These are phyloP conservation scores for Pseudogymnoascus sp. DNA, from an alignment of 2,329 filamentous ascomycete species.

Conservation along the genomic window DNA sequence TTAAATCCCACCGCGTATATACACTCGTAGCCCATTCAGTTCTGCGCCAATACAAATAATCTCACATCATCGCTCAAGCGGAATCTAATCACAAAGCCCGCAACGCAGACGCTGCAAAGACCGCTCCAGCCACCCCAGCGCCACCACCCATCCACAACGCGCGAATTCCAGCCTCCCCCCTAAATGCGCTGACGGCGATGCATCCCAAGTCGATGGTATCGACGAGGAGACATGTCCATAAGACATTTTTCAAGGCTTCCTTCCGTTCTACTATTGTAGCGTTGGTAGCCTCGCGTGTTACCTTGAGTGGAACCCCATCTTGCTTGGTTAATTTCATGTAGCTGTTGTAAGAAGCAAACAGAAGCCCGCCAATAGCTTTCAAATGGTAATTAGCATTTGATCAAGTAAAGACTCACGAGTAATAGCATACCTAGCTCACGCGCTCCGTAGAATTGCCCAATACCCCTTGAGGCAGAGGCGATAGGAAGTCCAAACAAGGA, in stretches of 20 bases:
- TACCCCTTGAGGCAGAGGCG: neutral
- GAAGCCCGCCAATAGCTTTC: neutral
- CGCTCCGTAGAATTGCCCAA: neutral
- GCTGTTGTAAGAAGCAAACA: neutral
- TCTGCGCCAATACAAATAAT: neutral
- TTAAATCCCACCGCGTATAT: neutral
- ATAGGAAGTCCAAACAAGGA: neutral
- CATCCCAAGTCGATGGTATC: neutral
- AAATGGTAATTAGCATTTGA: neutral
- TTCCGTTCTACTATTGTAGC: neutral
- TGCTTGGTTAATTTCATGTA: neutral
- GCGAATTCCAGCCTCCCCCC: neutral
- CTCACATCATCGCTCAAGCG: neutral
- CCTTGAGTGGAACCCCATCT: neutral
- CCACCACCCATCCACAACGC: neutral
- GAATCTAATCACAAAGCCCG: neutral
- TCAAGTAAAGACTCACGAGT: neutral
- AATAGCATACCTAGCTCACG: neutral
- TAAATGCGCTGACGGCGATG: neutral
- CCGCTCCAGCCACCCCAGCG: neutral
- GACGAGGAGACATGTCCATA: neutral
- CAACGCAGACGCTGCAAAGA: neutral
- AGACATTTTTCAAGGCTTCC: neutral
- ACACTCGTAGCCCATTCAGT: neutral
- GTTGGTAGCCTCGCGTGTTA: neutral